Base-by-base conservation (phyloP, 2,329 filamentous ascomycete genomes). In the Aspergillus novoparasiticus region DNA sequence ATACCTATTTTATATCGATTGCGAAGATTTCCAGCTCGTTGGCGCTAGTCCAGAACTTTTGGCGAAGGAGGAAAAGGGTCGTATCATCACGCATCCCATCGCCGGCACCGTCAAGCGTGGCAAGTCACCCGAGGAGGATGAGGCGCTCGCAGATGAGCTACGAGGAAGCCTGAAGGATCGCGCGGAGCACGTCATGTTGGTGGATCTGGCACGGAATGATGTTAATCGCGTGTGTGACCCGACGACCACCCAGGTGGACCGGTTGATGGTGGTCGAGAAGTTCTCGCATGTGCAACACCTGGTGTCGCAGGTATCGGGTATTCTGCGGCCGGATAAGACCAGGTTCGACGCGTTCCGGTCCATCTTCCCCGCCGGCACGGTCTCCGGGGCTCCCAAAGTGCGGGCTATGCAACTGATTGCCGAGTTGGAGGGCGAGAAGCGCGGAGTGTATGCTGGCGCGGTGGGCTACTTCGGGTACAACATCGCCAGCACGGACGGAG, bases 201-300 rank as follows among this genome's bases (percentile, higher is more conserved):
- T 98, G 54, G 94, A 99, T 77, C 84, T 98, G 61, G 95, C 95
- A 14, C 89, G 95, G 63, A 98, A 99, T 83, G 95, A 99, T 78
- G 88, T 99, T 70, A 98, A 97, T 81, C 90, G 95, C 56, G 92
- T 99, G 26, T 96, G 93, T 78, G 93, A 97, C 79, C 95, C 95
- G 21, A 83, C 90, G 43, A 92, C 92, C 32, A 97, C 94, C 34
- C 88, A 92, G 65, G 95, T 98, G 30, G 95, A 99, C 82, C 88
- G 93, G 59, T 83, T 98, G 66, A 97, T 98, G 94, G 91, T 93
- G 2, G 92, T 96, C 14, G 91, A 96, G 79, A 90, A 91, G 74
- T 99, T 99, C 82, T 95, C 91, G 64, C 95, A 99, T 79, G 95
- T 99, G 32, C 95, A 98, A 84, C 95, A 99, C 79, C 86, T 99